Percentiles rank a stretch among this genome's conserved stretches.
phyloP scores from a whole-genome alignment of 2,329 filamentous ascomycete species.

The Monosporascus sp. region DNA sequence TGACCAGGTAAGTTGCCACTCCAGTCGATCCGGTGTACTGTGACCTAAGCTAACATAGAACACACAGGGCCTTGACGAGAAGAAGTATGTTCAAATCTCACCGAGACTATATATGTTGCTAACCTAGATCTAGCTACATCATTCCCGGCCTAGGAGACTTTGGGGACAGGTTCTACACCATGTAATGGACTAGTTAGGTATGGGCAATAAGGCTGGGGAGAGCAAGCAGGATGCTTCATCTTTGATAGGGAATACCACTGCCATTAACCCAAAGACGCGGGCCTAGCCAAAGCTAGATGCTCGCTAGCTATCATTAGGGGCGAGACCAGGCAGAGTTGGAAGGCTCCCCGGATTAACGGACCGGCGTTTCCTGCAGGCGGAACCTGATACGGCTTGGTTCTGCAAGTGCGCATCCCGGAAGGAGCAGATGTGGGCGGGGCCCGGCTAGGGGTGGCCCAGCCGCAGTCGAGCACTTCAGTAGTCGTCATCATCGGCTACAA shows the following conservation, averaged over 20 bases:
- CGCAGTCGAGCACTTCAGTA: constrained; percentile 33
- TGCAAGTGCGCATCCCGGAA: no score
- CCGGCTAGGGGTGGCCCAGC: no score
- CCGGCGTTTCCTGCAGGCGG: no score
- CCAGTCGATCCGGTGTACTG: background rate
- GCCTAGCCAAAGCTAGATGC: background rate
- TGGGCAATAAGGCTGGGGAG: background rate
- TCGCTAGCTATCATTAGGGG: background rate
- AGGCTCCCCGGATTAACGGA: no score
- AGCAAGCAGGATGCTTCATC: background rate
- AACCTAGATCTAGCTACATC: constrained; percentile 69
- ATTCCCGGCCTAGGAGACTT: constrained; percentile 92
- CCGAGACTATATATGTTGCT: constrained; percentile 21
- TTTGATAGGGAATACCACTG: background rate
- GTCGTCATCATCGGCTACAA: constrained; percentile 51
- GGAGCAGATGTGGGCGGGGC: no score
- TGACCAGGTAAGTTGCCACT: constrained; percentile 56
- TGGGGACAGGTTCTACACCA: constrained; percentile 91
- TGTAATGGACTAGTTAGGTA: constrained; percentile 41
- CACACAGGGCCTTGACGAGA: constrained; percentile 79
- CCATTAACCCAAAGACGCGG: background rate
- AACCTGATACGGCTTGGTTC: no score
- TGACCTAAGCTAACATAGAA: constrained; percentile 15
- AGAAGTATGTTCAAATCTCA: constrained; percentile 64
- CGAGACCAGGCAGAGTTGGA: background rate